Percentiles rank a stretch among this genome's conserved stretches.
phyloP scores from a whole-genome alignment of 2,329 filamentous ascomycete species.

The Fusarium sp. region DNA sequence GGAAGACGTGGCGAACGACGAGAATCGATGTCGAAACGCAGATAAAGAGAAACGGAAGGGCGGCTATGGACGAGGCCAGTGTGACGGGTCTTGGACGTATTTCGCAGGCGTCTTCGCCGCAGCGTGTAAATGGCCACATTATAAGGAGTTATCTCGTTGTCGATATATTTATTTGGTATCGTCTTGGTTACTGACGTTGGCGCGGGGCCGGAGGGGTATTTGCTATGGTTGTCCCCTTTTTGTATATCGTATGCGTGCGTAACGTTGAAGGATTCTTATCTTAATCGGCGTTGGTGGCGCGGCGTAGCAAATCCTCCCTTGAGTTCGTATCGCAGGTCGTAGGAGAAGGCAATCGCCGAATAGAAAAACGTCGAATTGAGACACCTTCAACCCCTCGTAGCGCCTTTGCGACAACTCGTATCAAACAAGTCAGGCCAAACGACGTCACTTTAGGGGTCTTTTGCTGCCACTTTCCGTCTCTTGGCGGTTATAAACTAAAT shows the following conservation, averaged over 20 bases:
- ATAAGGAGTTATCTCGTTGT: conserved; percentile 1
- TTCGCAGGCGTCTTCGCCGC: conserved; percentile 69
- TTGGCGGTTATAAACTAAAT: not conserved
- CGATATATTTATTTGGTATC: conserved; percentile 10
- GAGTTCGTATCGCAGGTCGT: conserved; percentile 10
- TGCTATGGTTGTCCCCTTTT: conserved; percentile 7
- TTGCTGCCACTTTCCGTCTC: not conserved
- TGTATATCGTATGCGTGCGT: not conserved
- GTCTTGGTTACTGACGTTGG: conserved; percentile 11
- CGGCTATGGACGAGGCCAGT: conserved; percentile 67
- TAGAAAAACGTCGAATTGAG: conserved; percentile 21
- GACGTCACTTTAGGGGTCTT: conserved; percentile 28
- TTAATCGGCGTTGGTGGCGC: conserved; percentile 1
- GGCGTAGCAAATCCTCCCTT: conserved; percentile 28
- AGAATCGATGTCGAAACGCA: conserved; percentile 74
- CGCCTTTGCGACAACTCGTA: conserved; percentile 22
- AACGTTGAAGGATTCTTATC: not conserved
- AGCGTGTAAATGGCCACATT: conserved; percentile 63
- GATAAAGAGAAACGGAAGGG: conserved; percentile 78
- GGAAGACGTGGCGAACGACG: conserved; percentile 78
- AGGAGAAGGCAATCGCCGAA: conserved; percentile 2
- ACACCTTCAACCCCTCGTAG: conserved; percentile 23
- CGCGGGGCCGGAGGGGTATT: conserved; percentile 17
- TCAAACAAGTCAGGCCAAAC: conserved; percentile 4
- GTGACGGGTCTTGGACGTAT: conserved; percentile 58